Evolutionary conservation across 441 rosid species (phyloP).

Genomic region (Populus tomentosa): DNA sequence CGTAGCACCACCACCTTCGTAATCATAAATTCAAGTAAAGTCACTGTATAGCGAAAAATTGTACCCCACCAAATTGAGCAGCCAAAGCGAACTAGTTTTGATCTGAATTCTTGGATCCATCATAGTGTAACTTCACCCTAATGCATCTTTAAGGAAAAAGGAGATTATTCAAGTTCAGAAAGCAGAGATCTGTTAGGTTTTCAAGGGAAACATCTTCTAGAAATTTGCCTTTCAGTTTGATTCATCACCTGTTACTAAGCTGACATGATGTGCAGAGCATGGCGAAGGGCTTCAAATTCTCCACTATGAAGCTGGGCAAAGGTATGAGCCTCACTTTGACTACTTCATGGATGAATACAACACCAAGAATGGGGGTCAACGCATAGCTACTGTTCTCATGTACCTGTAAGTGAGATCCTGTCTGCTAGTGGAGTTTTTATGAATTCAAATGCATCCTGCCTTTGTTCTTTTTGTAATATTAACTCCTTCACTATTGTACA

Average conservation of each 20-base stretch:
- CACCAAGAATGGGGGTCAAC: conserved; percentile 84
- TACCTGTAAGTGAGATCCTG: conserved; percentile 58
- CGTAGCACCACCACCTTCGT: background rate
- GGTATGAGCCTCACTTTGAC: conserved; percentile 86
- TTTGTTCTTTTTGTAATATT: background rate
- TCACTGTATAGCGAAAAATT: background rate
- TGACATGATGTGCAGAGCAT: conserved; percentile 47
- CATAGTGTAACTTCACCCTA: background rate
- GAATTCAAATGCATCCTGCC: background rate
- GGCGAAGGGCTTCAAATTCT: conserved; percentile 96
- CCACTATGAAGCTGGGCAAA: conserved; percentile 88
- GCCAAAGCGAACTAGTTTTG: background rate
- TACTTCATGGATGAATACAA: conserved; percentile 82
- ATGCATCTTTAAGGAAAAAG: background rate
- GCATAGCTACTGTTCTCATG: conserved; percentile 94
- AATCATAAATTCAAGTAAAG: background rate
- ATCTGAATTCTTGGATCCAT: background rate
- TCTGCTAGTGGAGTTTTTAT: background rate
- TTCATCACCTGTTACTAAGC: background rate
- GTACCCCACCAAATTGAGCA: background rate
- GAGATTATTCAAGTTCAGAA: background rate
- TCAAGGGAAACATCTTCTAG: conserved; percentile 2
- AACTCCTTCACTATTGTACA: conserved; percentile 8
- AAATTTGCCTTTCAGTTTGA: background rate
- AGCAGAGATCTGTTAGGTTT: background rate